Evolutionary conservation across 192 early-diverging fungal species (phyloP).

Genomic region (Powellomyces hirtus): DNA sequence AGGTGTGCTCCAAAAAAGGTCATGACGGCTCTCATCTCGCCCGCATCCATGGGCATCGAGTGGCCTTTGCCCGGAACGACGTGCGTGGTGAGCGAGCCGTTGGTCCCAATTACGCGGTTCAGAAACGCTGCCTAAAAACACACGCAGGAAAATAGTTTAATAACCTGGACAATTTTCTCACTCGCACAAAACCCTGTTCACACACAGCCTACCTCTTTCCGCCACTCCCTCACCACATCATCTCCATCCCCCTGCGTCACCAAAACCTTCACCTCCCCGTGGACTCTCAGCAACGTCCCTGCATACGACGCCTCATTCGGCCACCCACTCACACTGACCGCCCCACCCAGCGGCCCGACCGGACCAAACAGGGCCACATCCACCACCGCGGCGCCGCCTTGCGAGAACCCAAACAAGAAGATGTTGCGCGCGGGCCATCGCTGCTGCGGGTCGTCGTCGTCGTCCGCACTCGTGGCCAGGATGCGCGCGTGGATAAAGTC

Average conservation of each 20-base stretch:
- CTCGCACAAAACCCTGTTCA: background rate
- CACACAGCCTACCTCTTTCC: background rate
- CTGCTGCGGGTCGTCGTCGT: background rate
- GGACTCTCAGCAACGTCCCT: background rate
- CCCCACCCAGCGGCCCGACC: slow-evolving; percentile 44
- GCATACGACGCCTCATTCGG: slow-evolving; percentile 41
- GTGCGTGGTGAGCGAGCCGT: slow-evolving; percentile 55
- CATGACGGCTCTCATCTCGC: slow-evolving; percentile 65
- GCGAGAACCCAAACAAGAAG: slow-evolving; percentile 72
- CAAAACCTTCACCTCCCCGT: background rate
- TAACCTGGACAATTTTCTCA: background rate
- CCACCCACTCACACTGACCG: slow-evolving; percentile 63
- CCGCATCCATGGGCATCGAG: slow-evolving; percentile 55
- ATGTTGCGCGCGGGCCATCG: slow-evolving; percentile 42
- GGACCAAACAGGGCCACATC: slow-evolving; percentile 61
- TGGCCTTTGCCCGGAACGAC: slow-evolving; percentile 61
- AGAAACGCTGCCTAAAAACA: background rate
- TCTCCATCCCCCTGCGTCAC: background rate
- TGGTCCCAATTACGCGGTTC: slow-evolving; percentile 24
- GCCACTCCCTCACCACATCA: background rate
- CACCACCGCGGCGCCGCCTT: slow-evolving; percentile 67
- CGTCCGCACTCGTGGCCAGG: background rate
- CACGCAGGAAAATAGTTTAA: background rate
- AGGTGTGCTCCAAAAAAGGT: slow-evolving; percentile 59
- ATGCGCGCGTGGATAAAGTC: slow-evolving; percentile 43